A percentile compares a stretch with the other conserved stretches of the same genome.
These are phyloP conservation scores for Papilionanthe hybrid DNA, from an alignment of 116 monocot species.

Conservation along the genomic window DNA sequence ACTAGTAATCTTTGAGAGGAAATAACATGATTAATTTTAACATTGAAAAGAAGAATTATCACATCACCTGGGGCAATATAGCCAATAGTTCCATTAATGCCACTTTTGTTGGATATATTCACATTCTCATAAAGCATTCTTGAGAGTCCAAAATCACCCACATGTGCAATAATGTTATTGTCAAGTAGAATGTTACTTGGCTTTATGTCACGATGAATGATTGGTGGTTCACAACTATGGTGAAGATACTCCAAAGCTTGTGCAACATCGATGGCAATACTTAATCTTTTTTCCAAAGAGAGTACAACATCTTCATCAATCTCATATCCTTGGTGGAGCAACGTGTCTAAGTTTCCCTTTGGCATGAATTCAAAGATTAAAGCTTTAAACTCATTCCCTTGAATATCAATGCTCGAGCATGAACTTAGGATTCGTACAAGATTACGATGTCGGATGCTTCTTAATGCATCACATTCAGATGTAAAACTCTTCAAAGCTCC, in stretches of 20 bases:
- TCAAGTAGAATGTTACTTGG: no score
- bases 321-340: conserved; percentile 10
- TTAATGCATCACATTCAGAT: no score
- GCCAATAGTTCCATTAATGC: conserved; percentile 30
- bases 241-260: no score
- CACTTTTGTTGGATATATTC: conserved; percentile 1
- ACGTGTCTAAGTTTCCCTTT: conserved; percentile 29
- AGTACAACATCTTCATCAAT: conserved; percentile 3
- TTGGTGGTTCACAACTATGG: no score
- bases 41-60: background rate
- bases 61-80: conserved; percentile 38
- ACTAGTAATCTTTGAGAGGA: no score
- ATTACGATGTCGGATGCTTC: no score
- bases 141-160: conserved; percentile 33
- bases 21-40: no score
- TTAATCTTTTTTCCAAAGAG: conserved; percentile 22
- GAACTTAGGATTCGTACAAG: no score
- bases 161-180: conserved; percentile 19
- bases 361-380: conserved; percentile 41
- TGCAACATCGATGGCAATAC: no score
- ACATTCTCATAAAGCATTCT: background rate
- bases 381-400: conserved; percentile 41
- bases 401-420: no score
- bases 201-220: no score
- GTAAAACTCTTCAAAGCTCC: conserved; percentile 34